phyloP scores from a whole-genome alignment of 83 land plant species.

The Diphasiastrum complanatum region DNA sequence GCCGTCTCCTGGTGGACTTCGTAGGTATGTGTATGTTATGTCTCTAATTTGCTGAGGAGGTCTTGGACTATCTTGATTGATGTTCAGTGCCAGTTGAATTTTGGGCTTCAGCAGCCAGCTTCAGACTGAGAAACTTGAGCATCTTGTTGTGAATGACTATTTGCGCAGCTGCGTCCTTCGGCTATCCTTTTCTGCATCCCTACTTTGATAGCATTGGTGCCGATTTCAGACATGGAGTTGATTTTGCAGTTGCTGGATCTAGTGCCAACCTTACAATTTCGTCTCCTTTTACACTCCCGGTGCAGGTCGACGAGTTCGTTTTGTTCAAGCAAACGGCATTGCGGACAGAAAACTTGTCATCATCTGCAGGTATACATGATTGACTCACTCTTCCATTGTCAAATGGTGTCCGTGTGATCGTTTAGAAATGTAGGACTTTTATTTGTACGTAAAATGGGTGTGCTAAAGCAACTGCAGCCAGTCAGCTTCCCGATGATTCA shows the following conservation, averaged over 20 bases:
- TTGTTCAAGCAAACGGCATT: no score
- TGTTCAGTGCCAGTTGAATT: no score
- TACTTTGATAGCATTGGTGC: slow-evolving; percentile 21
- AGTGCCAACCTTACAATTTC: neutral
- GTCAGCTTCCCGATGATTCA: no score
- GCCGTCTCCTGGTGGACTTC: slow-evolving; percentile 56
- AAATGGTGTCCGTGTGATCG: no score
- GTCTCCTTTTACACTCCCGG: slow-evolving; percentile 7
- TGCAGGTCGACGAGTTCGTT: slow-evolving; percentile 15
- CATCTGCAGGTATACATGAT: no score
- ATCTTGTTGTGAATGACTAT: neutral
- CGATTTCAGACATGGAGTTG: slow-evolving; percentile 4
- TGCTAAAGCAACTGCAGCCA: no score
- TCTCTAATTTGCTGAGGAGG: neutral
- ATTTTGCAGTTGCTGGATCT: slow-evolving; percentile 19
- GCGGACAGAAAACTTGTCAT: no score
- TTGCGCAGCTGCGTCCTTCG: slow-evolving; percentile 14
- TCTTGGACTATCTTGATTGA: no score
- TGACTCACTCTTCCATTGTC: no score
- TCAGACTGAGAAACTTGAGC: neutral
- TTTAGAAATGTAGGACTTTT: no score
- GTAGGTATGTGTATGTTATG: slow-evolving; percentile 32
- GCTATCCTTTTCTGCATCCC: slow-evolving; percentile 15
- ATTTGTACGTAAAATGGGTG: no score
- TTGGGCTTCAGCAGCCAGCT: neutral